Base-by-base conservation (phyloP, 495 filamentous ascomycete genomes). In the Hypoxylon fragiforme region DNA sequence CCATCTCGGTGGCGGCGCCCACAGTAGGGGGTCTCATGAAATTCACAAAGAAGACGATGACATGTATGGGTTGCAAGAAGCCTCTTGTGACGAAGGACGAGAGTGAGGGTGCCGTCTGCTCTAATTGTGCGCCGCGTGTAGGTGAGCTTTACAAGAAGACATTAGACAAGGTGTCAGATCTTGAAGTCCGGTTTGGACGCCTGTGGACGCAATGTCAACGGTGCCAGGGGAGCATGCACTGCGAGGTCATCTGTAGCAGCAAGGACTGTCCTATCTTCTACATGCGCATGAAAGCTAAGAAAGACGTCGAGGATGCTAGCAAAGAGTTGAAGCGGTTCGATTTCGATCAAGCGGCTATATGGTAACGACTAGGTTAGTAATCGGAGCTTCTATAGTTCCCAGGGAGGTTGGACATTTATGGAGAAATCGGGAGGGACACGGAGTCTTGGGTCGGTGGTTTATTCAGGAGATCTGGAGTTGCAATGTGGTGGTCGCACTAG, bases 221-320 rank as follows among this genome's bases (percentile, higher is more conserved):
- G 26, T 99, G 94, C 69, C 94, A 99, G 73, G 94, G 92, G 11
- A 95, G 90, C 68, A 84, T 99, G 79, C 94, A 99, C 73, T 90
- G 87, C 65, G 92, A 99, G 73, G 94, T 99, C 16, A 97, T 99
- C 58, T 99, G 94, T 77, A 90, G 86, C 32, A 91, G 87, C 58
- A 88, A 88, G 65, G 94, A 99, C 73, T 99, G 94, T 66, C 94
- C 94, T 3, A 99, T 99, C 57, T 99, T 97, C 74, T 99, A 99
- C 67, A 99, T 97, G 94, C 86, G 94, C 3, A 99, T 99, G 94
- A 99, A 99, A 77, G 92, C 91, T 19, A 96, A 96, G 83, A 99
- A 97, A 76, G 94, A 99, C 69, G 84, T 97, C 35, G 91, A 97
- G 70, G 94, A 99, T 76, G 84, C 82, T 2, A 91, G 91, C 53